Evolutionary conservation across 169 alveolate genomes (phyloP).

Genomic region (Plasmodium adleri): DNA sequence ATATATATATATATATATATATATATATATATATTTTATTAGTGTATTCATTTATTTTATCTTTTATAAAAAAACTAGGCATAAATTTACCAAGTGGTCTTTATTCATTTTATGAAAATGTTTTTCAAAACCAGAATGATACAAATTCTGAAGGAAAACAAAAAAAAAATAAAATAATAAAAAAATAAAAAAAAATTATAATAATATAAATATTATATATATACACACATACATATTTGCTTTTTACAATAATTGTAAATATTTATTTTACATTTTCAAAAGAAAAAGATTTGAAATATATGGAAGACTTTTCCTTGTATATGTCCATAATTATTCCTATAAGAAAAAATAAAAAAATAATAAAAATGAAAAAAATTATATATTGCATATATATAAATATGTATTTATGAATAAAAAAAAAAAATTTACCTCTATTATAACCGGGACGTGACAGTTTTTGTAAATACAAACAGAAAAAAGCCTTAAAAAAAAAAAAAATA

Average conservation of each 20-base stretch:
- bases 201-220: background rate
- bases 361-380: background rate
- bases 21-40: background rate
- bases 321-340: conserved; percentile 75
- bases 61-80: background rate
- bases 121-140: conserved; percentile 27
- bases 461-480: conserved; percentile 70
- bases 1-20: background rate
- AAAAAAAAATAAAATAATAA: background rate
- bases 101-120: conserved; percentile 50
- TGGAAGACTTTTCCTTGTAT: conserved; percentile 43
- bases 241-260: background rate
- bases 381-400: background rate
- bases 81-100: conserved; percentile 22
- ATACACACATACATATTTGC: too few relatives aligned
- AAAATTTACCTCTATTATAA: conserved; percentile 33
- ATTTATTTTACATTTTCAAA: conserved; percentile 47
- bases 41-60: background rate
- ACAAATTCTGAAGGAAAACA: conserved; percentile 15
- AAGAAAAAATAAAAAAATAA: background rate
- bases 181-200: background rate
- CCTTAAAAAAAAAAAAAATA: conserved; percentile 42
- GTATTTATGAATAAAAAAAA: background rate
- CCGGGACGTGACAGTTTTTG: conserved; percentile 63
- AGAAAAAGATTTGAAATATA: conserved; percentile 64